Conservation (phyloP, 371 early-diverging fungal genomes). For the Saksenaea vasiformis region DNA sequence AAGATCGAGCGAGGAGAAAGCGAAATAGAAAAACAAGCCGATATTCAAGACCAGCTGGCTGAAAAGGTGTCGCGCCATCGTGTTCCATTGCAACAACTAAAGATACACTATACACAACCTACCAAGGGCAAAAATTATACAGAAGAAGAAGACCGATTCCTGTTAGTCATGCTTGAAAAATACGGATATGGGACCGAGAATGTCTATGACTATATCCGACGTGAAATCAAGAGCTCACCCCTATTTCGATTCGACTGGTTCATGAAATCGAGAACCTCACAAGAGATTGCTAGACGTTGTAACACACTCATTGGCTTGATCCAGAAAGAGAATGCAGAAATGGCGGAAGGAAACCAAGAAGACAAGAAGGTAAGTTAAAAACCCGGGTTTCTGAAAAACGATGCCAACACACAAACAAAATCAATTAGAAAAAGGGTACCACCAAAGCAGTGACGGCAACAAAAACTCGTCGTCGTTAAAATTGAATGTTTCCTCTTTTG, state of each 20-base stretch:
- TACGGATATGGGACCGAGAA: slow-evolving; percentile 91
- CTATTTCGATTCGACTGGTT: slow-evolving; percentile 98
- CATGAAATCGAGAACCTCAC: slow-evolving; percentile 89
- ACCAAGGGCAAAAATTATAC: slow-evolving; percentile 90
- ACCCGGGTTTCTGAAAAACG: no score
- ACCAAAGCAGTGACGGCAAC: background rate
- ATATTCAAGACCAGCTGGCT: slow-evolving; percentile 79
- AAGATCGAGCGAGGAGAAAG: slow-evolving; percentile 91
- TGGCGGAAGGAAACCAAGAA: slow-evolving; percentile 40
- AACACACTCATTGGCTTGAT: slow-evolving; percentile 72
- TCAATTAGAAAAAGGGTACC: background rate
- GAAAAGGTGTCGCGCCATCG: slow-evolving; percentile 73
- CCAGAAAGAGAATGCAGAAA: slow-evolving; percentile 60
- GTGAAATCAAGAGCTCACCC: slow-evolving; percentile 81
- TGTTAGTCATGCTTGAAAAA: slow-evolving; percentile 87
- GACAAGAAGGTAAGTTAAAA: slow-evolving; percentile 43
- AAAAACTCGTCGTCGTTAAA: slow-evolving; percentile 6
- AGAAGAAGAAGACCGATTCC: slow-evolving; percentile 96
- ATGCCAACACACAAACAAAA: no score
- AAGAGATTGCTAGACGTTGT: slow-evolving; percentile 81
- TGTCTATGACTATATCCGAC: slow-evolving; percentile 87
- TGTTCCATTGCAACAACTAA: slow-evolving; percentile 84
- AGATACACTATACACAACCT: slow-evolving; percentile 78
- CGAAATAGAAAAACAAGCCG: slow-evolving; percentile 74
- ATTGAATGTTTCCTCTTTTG: background rate